Base-by-base conservation (phyloP, 768 basidiomycete genomes). In the Mrakia blollopis region DNA sequence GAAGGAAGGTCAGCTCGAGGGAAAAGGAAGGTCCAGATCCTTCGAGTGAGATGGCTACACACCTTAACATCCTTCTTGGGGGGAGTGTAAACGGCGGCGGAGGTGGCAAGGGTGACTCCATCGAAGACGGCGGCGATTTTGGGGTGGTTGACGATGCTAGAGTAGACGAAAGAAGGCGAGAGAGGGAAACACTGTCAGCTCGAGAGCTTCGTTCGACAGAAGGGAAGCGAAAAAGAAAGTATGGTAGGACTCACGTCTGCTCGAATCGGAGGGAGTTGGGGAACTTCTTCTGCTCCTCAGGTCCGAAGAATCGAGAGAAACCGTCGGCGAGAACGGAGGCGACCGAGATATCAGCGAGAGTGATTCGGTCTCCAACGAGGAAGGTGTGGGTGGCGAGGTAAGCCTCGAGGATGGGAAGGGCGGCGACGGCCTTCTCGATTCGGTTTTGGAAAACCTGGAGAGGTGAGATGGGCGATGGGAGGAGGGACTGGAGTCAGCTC, bases 361-460 rank as follows among this genome's bases (percentile, higher is more conserved):
- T 93, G 87, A 98, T 91, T 82, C 96, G 92, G 83, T 99, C 93
- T 80, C 90, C 91, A 74, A 94, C 94, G 81, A 98, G 88, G 88
- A 89, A 98, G 65, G 96, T 99, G 82, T 88, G 89, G 76, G 88
- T 87, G 69, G 86, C 82, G 80, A 99, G 89, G 86, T 92, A 88
- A 47, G 85, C 83, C 80, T 99, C 89, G 75, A 98, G 86, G 79
- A 89, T 89, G 57, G 85, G 85, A 70, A 97, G 86, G 28, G 88
- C 85, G 65, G 88, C 87, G 60, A 84, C 79, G 81, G 89, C 50
- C 86, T 87, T 67, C 91, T 89, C 69, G 69, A 83, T 88, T 84
- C 93, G 91, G 79, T 87, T 83, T 91, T 93, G 79, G 41, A 35
- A 62, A 73, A 79, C 74, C 21, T 52, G 50, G 13, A 2, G 44